Evolutionary conservation across 106 monocot genomes (phyloP), one percentile per base, ranked within the genome.

Genomic region (Platanthera guangdongensis): DNA sequence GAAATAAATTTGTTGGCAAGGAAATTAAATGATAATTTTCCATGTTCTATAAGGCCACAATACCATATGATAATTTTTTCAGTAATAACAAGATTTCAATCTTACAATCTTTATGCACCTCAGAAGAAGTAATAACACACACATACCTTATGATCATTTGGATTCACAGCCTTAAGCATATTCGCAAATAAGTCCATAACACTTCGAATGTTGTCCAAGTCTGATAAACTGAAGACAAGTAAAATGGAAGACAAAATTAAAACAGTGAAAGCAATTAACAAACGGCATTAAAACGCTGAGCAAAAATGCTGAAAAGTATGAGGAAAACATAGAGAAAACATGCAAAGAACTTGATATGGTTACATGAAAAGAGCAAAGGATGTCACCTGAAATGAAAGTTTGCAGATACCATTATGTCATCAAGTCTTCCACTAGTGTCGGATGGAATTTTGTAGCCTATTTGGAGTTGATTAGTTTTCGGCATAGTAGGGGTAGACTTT

Each of bases 81-180:
- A 57, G 16, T 5, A 10, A 79, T 45, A 49, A 4, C 16, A 10
- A 11, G 52, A 14, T 47, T 1, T 7, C 10, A 67, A 65, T 63
- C 65, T 4, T 8, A 60, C 19, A 60, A 19, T 60, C 59, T 19
- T 60, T 60, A 60, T 21, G 9, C 0, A 60, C 39, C n/a, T 8
- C 59, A n/a, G 59, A 16, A 18, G 59, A 18, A n/a, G 0, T 11
- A 5, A 32, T 39, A 1, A 47, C 28, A 18, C 45, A n/a, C 59
- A 18, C 54, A 47, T 83, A 92, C 92, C 87, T 21, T 81, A 11
- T 74, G 69, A 76, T 90, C 87, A 51, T 79, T 63, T 70, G 79
- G 86, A 32, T 90, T 82, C 64, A 86, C 80, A 72, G 86, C 90
- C 77, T 84, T 80, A 59, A 93, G 70, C 90, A 93, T 93, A 21